Percentiles rank a stretch among this genome's conserved stretches.
phyloP scores from a whole-genome alignment of 2,329 filamentous ascomycete genomes.

The Sclerotinia trifoliorum region DNA sequence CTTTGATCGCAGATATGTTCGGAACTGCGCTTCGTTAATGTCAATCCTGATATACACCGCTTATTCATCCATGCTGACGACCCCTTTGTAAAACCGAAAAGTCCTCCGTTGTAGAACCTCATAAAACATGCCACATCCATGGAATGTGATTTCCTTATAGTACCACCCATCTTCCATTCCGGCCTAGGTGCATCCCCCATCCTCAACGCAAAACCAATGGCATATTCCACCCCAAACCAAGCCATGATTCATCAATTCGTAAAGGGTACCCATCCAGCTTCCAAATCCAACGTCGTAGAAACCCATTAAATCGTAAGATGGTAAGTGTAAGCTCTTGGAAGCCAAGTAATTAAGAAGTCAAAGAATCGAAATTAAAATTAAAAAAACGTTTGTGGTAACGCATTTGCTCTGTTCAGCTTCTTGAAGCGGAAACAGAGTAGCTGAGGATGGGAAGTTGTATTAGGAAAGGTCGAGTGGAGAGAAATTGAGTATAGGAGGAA shows the following conservation, averaged over 20 bases:
- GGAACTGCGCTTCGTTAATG: background rate
- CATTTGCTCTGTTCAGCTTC: background rate
- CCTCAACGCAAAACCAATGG: background rate
- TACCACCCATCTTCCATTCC: background rate
- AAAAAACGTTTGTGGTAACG: background rate
- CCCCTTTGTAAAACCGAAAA: background rate
- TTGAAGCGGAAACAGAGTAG: background rate
- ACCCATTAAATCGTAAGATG: conserved; percentile 5
- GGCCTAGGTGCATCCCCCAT: background rate
- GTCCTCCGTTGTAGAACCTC: background rate
- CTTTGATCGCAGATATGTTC: background rate
- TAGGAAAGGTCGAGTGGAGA: background rate
- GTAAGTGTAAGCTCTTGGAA: background rate
- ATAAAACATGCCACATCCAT: background rate
- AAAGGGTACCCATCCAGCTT: conserved; percentile 8
- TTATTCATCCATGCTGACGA: background rate
- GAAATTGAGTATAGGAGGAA: background rate
- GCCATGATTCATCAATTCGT: conserved; percentile 9
- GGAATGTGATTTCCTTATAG: background rate
- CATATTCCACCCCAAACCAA: conserved; percentile 8
- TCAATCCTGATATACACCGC: background rate
- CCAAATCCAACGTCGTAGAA: conserved; percentile 3
- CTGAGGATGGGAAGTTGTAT: background rate
- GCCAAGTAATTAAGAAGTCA: background rate
- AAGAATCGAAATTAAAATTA: background rate